Evolutionary conservation across 331 rosid species (phyloP), one percentile per base, ranked within the genome.

Genomic region (Spiraea crenata): DNA sequence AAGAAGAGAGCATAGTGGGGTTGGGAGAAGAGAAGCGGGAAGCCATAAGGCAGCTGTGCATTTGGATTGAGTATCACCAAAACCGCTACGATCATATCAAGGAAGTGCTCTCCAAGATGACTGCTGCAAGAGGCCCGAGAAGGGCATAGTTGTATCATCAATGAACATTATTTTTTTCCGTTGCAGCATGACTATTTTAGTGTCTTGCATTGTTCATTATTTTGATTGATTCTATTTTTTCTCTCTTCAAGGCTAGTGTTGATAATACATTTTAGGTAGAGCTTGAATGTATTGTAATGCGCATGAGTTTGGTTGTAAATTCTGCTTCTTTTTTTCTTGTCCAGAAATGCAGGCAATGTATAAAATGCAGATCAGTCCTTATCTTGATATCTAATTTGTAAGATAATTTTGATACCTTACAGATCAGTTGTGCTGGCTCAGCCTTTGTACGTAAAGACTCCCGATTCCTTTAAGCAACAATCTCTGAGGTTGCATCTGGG

Each of bases 1-100:
- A 87, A 78, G 87, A 86, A 13, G 80, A 82, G 12, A 85, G 86
- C 5, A 82, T 91, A 9, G 3, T 85, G 83, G 79, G 65, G 16
- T 58, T 88, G 76, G 86, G 86, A 57, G 96, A 93, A 83, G 97
- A 93, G 88, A 91, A 93, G 84, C 81, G 91, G 70, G 97, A 93
- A 64, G 99, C 95, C 63, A 93, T 93, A 19, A 80, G 97, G 84
- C 97, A 93, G 64, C 91, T 95, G 45, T 91, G 97, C 82, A 9
- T 91, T 35, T 85, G 89, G 90, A 83, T 91, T 48, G 99, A 95
- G 69, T 87, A 95, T 81, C 97, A 95, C 65, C 91, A 93, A 20
- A 70, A 82, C 64, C 89, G 93, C 59, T 85, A 64, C 66, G 93
- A 95, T 61, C 44, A 82, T 77, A 90, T 93, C 82, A 89, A 74